phyloP scores from a whole-genome alignment of 2,329 filamentous ascomycete species.

The Colletotrichum sp. region DNA sequence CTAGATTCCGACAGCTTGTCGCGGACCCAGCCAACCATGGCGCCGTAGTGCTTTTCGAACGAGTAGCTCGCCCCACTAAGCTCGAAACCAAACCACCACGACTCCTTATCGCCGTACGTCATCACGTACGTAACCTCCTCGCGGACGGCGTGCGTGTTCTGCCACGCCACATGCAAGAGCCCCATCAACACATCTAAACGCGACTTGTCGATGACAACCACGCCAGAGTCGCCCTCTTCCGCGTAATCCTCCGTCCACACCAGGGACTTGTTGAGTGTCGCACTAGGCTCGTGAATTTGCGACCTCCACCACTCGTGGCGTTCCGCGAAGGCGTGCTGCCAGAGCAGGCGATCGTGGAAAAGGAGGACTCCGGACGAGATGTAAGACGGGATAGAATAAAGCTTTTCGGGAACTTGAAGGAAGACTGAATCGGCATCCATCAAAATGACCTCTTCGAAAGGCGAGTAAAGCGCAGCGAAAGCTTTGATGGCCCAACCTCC shows the following conservation, averaged over 20 bases:
- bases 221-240: constrained; percentile 46
- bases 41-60: constrained; percentile 45
- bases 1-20: too few relatives aligned
- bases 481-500: constrained; percentile 45
- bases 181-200: constrained; percentile 40
- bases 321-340: constrained; percentile 35
- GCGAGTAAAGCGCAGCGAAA: constrained; percentile 40
- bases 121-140: constrained; percentile 43
- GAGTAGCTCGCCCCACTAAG: constrained; percentile 39
- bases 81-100: constrained; percentile 49
- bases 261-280: constrained; percentile 34
- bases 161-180: constrained; percentile 43
- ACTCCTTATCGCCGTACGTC: constrained; percentile 50
- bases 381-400: too few relatives aligned
- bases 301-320: constrained; percentile 42
- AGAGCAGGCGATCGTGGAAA: constrained; percentile 45
- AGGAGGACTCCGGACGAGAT: constrained; percentile 23
- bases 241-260: constrained; percentile 43
- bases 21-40: constrained; percentile 38
- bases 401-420: constrained; percentile 32
- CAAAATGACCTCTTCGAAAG: constrained; percentile 29
- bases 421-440: constrained; percentile 38
- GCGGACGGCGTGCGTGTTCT: constrained; percentile 43
- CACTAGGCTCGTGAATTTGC: constrained; percentile 38
- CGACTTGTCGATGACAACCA: constrained; percentile 45